A percentile compares a stretch with the other conserved stretches of the same genome.
phyloP scores from a whole-genome alignment of 805 yeast genomes.

The Hanseniaspora valbyensis region DNA sequence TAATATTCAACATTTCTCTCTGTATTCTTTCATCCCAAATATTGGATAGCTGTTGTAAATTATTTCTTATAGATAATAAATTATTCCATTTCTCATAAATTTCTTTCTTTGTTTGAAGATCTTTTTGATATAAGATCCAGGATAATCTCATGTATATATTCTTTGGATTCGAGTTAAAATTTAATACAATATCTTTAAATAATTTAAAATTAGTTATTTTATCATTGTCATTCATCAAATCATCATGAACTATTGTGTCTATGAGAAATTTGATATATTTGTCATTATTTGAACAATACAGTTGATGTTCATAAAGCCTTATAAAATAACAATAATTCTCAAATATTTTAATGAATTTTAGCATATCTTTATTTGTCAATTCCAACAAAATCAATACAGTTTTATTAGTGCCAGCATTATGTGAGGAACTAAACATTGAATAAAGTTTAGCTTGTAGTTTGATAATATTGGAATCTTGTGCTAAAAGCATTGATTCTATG shows the following conservation, averaged over 20 bases:
- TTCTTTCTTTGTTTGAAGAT: background rate
- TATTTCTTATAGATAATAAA: background rate
- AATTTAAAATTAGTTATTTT: background rate
- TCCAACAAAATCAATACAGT: background rate
- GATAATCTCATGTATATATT: constrained; percentile 14
- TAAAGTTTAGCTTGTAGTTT: background rate
- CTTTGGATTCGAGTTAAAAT: background rate
- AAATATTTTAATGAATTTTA: constrained; percentile 4
- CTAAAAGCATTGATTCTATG: background rate
- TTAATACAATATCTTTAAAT: background rate
- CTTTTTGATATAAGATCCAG: background rate
- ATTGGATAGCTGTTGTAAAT: background rate
- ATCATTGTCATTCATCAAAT: background rate
- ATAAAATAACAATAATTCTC: constrained; percentile 11
- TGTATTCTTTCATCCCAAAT: background rate
- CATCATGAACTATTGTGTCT: background rate
- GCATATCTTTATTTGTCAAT: background rate
- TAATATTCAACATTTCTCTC: background rate
- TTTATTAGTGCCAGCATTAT: background rate
- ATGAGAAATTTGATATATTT: constrained; percentile 7
- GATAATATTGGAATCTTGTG: background rate
- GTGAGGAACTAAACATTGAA: background rate
- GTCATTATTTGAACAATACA: constrained; percentile 5
- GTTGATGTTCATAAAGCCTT: constrained; percentile 8
- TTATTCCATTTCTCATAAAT: background rate